These are phyloP conservation scores for Fusarium zealandicum DNA, from an alignment of 2,329 filamentous ascomycete genomes.

Conservation along the genomic window DNA sequence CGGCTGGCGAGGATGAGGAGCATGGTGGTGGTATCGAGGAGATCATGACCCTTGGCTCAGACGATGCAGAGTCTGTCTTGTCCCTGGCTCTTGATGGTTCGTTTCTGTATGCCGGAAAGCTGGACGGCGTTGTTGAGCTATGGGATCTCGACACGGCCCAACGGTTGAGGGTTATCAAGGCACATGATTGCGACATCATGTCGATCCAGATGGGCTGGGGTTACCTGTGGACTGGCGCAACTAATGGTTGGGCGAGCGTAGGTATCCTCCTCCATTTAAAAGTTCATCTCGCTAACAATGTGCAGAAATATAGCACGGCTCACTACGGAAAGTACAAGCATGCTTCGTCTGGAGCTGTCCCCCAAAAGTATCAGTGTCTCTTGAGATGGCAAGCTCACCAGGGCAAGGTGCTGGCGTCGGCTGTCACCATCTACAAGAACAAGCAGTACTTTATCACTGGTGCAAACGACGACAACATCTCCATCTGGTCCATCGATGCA, in stretches of 20 bases:
- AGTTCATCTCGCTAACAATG: not conserved
- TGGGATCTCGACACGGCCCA: constrained; percentile 98
- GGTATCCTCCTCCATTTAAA: constrained; percentile 39
- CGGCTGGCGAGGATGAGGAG: constrained; percentile 47
- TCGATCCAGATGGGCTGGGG: constrained; percentile 86
- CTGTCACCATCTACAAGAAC: constrained; percentile 72
- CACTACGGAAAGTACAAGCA: constrained; percentile 66
- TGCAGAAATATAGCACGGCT: constrained; percentile 70
- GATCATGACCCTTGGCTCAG: constrained; percentile 69
- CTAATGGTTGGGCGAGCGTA: constrained; percentile 86
- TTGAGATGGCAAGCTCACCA: constrained; percentile 83
- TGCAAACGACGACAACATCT: constrained; percentile 88
- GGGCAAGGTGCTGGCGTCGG: constrained; percentile 86
- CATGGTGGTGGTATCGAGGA: constrained; percentile 70
- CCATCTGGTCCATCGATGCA: constrained; percentile 80
- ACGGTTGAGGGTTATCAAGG: constrained; percentile 84
- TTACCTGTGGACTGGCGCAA: constrained; percentile 85
- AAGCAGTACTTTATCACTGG: constrained; percentile 92
- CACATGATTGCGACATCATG: constrained; percentile 82
- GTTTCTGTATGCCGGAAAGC: constrained; percentile 89
- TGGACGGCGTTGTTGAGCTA: constrained; percentile 87
- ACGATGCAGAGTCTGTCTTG: constrained; percentile 70
- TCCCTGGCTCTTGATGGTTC: constrained; percentile 88
- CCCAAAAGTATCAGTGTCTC: constrained; percentile 82
- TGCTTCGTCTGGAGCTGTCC: constrained; percentile 61